These are phyloP conservation scores for Emergomyces africanus DNA, from an alignment of 2,329 filamentous ascomycete species.

Conservation along the genomic window DNA sequence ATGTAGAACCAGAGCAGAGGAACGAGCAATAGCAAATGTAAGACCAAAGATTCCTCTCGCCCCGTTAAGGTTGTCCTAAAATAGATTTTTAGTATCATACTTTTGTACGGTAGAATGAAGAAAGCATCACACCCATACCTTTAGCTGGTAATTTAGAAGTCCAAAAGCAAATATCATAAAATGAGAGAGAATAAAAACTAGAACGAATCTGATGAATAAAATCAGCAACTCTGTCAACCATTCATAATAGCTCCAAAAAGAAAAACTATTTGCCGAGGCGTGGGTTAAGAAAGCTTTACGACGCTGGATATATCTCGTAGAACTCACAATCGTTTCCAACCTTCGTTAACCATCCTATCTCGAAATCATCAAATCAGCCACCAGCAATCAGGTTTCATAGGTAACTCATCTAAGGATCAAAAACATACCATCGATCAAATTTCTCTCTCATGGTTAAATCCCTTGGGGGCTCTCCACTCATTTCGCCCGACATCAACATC, in stretches of 20 bases:
- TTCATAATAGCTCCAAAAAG: neutral
- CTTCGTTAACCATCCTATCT: slow-evolving; percentile 68
- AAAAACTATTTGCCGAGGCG: neutral
- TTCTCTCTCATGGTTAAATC: slow-evolving; percentile 56
- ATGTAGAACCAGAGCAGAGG: slow-evolving; percentile 65
- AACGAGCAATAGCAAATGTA: slow-evolving; percentile 63
- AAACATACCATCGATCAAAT: slow-evolving; percentile 54
- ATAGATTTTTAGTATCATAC: neutral
- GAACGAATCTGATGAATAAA: slow-evolving; percentile 49
- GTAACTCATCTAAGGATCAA: neutral
- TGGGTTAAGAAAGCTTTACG: too few relatives aligned
- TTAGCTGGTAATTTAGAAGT: slow-evolving; percentile 66
- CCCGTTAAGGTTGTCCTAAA: slow-evolving; percentile 49
- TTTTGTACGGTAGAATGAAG: neutral
- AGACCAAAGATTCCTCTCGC: slow-evolving; percentile 58
- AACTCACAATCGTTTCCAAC: slow-evolving; percentile 62
- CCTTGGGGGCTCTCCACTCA: slow-evolving; percentile 60
- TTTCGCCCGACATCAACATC: slow-evolving; percentile 71
- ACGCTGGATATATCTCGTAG: slow-evolving; percentile 11
- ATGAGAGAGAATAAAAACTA: slow-evolving; percentile 60
- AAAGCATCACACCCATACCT: slow-evolving; percentile 29
- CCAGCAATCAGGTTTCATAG: neutral
- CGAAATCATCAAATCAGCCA: neutral
- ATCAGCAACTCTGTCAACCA: neutral
- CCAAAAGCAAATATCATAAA: slow-evolving; percentile 67